These are phyloP conservation scores for Scleromitrula shiraiana DNA, from an alignment of 2,329 filamentous ascomycete species.

Conservation along the genomic window DNA sequence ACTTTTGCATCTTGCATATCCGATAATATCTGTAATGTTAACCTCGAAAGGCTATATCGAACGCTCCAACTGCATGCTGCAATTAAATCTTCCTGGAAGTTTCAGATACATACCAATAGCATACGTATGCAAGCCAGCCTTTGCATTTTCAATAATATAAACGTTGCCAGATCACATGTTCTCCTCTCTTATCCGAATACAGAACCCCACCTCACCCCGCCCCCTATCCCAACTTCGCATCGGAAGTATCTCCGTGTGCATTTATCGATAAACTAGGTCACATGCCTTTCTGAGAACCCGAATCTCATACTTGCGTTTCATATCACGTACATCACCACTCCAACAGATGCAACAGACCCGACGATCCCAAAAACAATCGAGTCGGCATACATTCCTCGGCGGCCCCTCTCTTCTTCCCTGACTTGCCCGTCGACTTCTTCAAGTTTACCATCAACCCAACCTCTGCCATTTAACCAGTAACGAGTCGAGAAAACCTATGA, in stretches of 20 bases:
- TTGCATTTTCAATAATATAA: not conserved
- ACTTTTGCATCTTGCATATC: not conserved
- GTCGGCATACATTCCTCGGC: not conserved
- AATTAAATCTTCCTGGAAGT: not conserved
- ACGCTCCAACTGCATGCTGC: too few relatives aligned
- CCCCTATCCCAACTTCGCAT: not conserved
- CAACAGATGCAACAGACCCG: too few relatives aligned
- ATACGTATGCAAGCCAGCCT: conserved; percentile 1
- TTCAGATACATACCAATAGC: not conserved
- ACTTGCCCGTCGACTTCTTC: too few relatives aligned
- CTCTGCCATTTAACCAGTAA: not conserved
- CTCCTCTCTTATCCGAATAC: too few relatives aligned
- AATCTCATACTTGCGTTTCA: too few relatives aligned
- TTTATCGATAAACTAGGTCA: not conserved
- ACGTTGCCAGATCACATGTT: not conserved
- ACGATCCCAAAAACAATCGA: not conserved
- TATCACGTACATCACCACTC: too few relatives aligned
- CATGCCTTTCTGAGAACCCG: not conserved
- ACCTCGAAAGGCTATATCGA: too few relatives aligned
- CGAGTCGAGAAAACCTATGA: not conserved
- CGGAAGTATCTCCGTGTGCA: not conserved
- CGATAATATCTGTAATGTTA: too few relatives aligned
- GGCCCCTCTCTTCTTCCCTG: not conserved
- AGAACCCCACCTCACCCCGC: not conserved
- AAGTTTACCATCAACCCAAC: not conserved